Base-by-base conservation (phyloP, 192 early-diverging fungal species). In the Rhizophagus prolifer region DNA sequence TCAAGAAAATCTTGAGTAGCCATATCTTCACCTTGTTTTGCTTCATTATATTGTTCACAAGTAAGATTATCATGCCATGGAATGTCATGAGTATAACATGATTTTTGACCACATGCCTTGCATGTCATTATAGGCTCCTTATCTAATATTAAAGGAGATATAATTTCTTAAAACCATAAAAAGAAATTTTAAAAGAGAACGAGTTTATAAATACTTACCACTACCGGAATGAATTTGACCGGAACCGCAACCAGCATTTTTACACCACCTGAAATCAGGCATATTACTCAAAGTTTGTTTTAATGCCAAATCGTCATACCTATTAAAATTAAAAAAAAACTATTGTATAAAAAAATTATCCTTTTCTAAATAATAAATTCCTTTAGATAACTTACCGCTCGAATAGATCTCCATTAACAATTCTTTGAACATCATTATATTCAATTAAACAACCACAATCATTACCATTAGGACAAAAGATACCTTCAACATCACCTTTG, bases 41-140 rank as follows among this genome's bases (percentile, higher is more conserved):
- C 5, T 12, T 19, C 26, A 16, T 66, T 54, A 38, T 60, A 76
- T 68, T 76, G 26, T 9, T 44, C 19, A 41, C 75, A 76, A 21
- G 58, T 34, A 25, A 47, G 31, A 58, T 4, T 31, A 34, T 36
- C 63, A 58, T 58, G 75, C 31, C 58, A 61, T 38, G 75, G 75
- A 10, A 50, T 19, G 54, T 66, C 44, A 28, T 76, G 75, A 12
- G 61, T 44, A 13, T 61, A 63, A 68, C 75, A 76, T n/a, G 64
- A 58, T 38, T 34, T 50, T 38, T 26, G 4, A 9, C 23, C 21
- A 28, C 75, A 76, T 9, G 13, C 16, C 36, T 50, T 10, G 28
- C 75, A 76, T 12, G 65, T 68, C 75, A 76, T 68, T 58, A 68
- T 76, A 21, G 75, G 75, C 13, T 50, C 75, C 1, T 58, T 14